Base-by-base conservation (phyloP, 2,329 filamentous ascomycete species). In the Talaromyces sp. region DNA sequence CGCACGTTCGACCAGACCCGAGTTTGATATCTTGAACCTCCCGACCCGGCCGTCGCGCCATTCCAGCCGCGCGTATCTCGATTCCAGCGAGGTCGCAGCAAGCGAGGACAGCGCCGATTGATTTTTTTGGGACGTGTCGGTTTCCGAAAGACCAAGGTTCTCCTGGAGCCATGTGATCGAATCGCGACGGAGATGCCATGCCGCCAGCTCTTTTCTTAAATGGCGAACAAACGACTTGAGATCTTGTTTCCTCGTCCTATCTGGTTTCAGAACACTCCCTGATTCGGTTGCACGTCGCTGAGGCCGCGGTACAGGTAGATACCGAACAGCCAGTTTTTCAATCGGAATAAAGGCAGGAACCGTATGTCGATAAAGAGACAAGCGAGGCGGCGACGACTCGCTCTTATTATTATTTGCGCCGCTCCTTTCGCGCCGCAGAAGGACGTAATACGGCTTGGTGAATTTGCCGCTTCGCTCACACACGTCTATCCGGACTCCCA, bases 1-100 rank as follows among this genome's bases (percentile, higher is more conserved):
- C 4, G 76, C 77, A 10, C 76, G 68, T 61, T 79, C 76, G 33
- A 81, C 72, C 36, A 69, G 58, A 4, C 78, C 78, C 8, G 69
- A 62, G 66, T 76, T 73, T 3, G 76, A 75, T 28, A 81, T 66
- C 62, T 76, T 78, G 51, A 81, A 73, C 50, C 76, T 69, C 3
- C 78, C 79, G 31, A 81, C 73, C 5, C 75, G 73, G 5, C 76
- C 78, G 68, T 79, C 77, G 12, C 67, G 68, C 78, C 78, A 81
- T 62, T 79, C 73, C 16, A 81, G 53, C 10, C 77, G 73, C 30
- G 79, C 68, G 69, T 79, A 78, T 40, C 73, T 69, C 16, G 75
- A 70, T 64, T 81, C 79, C 34, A 76, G 57, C 12, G 75, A 68
- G 3, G 72, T 75, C 4, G 73, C 61, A 18, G 67, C 64, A 47